Percentiles rank a stretch among this genome's conserved stretches.
These are phyloP conservation scores for Globisporangium nodosum DNA, from an alignment of 352 stramenopile species.

Conservation along the genomic window DNA sequence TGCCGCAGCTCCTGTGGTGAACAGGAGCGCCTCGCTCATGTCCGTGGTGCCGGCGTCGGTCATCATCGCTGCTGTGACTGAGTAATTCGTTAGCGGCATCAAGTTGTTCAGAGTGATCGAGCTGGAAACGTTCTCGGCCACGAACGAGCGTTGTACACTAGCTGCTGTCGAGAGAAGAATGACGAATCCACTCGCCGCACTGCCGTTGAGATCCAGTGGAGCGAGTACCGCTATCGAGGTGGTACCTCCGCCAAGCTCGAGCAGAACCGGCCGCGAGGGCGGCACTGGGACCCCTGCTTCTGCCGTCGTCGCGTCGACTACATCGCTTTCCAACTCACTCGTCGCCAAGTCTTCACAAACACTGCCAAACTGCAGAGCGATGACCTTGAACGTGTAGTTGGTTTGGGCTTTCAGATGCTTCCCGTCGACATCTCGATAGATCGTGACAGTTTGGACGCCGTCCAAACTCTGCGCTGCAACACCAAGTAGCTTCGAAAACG, in stretches of 20 bases:
- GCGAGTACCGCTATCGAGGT: constrained; percentile 13
- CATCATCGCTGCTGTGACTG: constrained; percentile 10
- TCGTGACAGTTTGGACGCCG: constrained; percentile 8
- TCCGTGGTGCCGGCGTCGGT: constrained; percentile 14
- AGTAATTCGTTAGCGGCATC: constrained; percentile 26
- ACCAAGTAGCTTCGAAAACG: constrained; percentile 24
- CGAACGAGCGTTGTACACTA: constrained; percentile 1
- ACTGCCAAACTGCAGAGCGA: constrained; percentile 33
- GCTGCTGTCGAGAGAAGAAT: neutral
- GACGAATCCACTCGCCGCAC: constrained; percentile 10
- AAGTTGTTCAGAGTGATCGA: constrained; percentile 17
- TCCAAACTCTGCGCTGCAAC: constrained; percentile 12
- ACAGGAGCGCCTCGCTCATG: constrained; percentile 15
- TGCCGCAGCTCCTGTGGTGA: constrained; percentile 17
- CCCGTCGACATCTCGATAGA: constrained; percentile 17
- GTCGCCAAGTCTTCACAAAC: constrained; percentile 30
- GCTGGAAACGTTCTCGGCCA: constrained; percentile 2
- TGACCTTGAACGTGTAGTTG: constrained; percentile 33
- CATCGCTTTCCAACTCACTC: constrained; percentile 24
- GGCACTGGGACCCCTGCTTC: constrained; percentile 20
- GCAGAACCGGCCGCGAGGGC: constrained; percentile 15
- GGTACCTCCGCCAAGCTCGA: constrained; percentile 15
- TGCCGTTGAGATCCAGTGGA: constrained; percentile 31
- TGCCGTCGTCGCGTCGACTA: constrained; percentile 18
- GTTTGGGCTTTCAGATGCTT: constrained; percentile 16